phyloP scores from a whole-genome alignment of 805 yeast species.

The Hermanozyma aechmeae region DNA sequence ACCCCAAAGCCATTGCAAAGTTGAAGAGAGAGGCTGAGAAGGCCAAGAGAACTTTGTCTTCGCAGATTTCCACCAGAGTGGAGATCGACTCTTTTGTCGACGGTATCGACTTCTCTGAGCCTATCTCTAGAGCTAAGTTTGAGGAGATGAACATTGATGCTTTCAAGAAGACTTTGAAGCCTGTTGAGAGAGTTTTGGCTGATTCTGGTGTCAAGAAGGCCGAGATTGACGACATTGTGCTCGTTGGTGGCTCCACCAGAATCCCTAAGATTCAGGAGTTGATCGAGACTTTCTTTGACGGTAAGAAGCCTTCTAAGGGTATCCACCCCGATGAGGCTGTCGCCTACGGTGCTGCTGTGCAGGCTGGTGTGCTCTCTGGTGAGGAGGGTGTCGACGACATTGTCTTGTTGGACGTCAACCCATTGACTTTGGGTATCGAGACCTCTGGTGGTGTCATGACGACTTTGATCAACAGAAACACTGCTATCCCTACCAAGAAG shows the following conservation, averaged over 20 bases:
- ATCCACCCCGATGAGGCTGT: slow-evolving; percentile 3
- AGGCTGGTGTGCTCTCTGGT: slow-evolving; percentile 14
- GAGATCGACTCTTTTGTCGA: slow-evolving; percentile 13
- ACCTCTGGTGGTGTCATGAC: neutral
- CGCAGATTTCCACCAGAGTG: slow-evolving; percentile 11
- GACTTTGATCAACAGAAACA: neutral
- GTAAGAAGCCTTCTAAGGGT: slow-evolving; percentile 15
- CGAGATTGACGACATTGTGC: slow-evolving; percentile 13
- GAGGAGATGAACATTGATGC: slow-evolving; percentile 14
- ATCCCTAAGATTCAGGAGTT: slow-evolving; percentile 13
- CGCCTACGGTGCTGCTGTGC: slow-evolving; percentile 2
- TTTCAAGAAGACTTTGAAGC: slow-evolving; percentile 13
- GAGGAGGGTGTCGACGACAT: slow-evolving; percentile 10
- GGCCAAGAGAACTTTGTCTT: slow-evolving; percentile 15
- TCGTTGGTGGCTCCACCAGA: slow-evolving; percentile 15
- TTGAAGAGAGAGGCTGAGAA: slow-evolving; percentile 15
- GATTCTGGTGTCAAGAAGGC: slow-evolving; percentile 12
- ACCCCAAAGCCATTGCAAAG: slow-evolving; percentile 13
- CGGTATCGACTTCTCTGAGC: slow-evolving; percentile 14
- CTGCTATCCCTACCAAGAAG: neutral
- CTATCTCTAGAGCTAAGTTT: slow-evolving; percentile 13
- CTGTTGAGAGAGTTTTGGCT: slow-evolving; percentile 12
- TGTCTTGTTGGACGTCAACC: neutral
- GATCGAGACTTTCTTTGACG: slow-evolving; percentile 12
- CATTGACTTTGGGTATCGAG: neutral